These are phyloP conservation scores for Oldenlandia corymbosa DNA, from an alignment of 257 asterid species.

Conservation along the genomic window DNA sequence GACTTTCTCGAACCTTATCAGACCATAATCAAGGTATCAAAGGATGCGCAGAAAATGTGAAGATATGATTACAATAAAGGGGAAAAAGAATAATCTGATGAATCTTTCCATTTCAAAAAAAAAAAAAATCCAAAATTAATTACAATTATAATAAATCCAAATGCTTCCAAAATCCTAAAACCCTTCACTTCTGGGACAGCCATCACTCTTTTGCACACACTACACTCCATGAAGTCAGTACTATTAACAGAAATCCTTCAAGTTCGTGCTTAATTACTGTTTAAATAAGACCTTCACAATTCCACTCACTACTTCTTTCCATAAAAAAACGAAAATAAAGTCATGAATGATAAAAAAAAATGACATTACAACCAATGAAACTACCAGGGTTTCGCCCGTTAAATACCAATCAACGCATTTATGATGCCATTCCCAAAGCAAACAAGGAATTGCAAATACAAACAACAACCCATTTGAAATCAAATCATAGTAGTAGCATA, in stretches of 20 bases:
- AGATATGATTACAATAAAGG: background rate
- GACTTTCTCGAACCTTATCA: conserved; percentile 53
- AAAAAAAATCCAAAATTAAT: background rate
- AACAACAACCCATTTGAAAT: background rate
- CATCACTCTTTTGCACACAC: too few relatives aligned
- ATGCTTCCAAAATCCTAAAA: background rate
- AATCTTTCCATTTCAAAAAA: background rate
- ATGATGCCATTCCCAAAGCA: background rate
- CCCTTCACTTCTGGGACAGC: background rate
- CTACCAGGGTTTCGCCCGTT: background rate
- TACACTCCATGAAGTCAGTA: background rate
- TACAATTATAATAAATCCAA: background rate
- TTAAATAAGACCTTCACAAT: too few relatives aligned
- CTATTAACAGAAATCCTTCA: background rate
- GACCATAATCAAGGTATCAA: conserved; percentile 19
- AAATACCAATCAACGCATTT: background rate
- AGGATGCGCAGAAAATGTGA: conserved; percentile 6
- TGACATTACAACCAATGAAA: background rate
- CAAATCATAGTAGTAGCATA: background rate
- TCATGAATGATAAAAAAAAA: too few relatives aligned
- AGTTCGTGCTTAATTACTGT: background rate
- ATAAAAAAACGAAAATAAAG: too few relatives aligned
- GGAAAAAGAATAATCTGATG: background rate
- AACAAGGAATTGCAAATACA: background rate
- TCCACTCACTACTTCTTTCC: too few relatives aligned